A percentile compares a stretch with the other conserved stretches of the same genome.
phyloP scores from a whole-genome alignment of 495 filamentous ascomycete genomes.

The Xylaria palmicola region DNA sequence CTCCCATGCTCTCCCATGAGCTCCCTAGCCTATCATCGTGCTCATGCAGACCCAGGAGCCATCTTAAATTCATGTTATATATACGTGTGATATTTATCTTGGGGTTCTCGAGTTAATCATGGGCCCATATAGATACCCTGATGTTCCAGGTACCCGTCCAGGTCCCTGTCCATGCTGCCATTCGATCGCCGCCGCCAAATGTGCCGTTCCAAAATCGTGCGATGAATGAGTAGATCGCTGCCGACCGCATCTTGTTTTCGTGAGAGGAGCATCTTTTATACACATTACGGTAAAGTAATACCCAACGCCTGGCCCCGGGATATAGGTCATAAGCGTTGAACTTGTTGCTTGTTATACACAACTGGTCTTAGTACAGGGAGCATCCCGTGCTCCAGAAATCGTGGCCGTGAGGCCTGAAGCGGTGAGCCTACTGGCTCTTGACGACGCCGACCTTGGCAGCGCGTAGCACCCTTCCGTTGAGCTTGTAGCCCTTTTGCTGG shows the following conservation, averaged over 20 bases:
- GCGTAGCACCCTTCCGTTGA: conserved; percentile 87
- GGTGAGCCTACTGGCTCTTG: conserved; percentile 47
- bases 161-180: conserved; percentile 19
- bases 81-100: conserved; percentile 20
- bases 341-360: conserved; percentile 24
- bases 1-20: neutral
- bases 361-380: conserved; percentile 26
- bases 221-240: conserved; percentile 18
- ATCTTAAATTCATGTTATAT: neutral
- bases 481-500: conserved; percentile 89
- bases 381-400: conserved; percentile 4
- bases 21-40: neutral
- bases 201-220: conserved; percentile 10
- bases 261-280: conserved; percentile 53
- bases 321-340: conserved; percentile 21
- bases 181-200: neutral
- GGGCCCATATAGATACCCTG: conserved; percentile 10
- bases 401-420: neutral
- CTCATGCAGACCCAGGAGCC: neutral
- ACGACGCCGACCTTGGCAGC: conserved; percentile 96
- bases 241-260: conserved; percentile 32
- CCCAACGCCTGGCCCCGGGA: conserved; percentile 28
- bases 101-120: neutral
- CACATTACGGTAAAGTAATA: conserved; percentile 29
- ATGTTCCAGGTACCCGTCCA: conserved; percentile 16